These are phyloP conservation scores for Apiospora marii DNA, from an alignment of 2,329 filamentous ascomycete species.

Conservation along the genomic window DNA sequence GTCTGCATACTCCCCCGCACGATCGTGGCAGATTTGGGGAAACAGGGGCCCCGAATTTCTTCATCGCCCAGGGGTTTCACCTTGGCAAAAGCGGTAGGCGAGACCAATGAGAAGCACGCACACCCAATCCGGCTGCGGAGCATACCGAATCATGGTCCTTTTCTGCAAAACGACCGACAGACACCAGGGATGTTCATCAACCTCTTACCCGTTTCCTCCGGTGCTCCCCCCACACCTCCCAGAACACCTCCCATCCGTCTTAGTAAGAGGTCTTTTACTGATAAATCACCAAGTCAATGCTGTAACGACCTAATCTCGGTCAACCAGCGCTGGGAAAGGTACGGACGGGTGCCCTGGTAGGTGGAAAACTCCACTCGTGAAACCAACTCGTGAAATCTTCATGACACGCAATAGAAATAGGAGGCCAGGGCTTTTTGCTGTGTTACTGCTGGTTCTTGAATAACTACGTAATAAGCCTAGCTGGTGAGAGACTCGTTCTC, in stretches of 20 bases:
- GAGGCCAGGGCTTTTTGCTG: not conserved
- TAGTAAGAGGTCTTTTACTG: not conserved
- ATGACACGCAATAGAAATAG: not conserved
- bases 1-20: not conserved
- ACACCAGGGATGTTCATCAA: not conserved
- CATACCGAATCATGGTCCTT: not conserved
- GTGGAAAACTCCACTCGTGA: not conserved
- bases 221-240: not conserved
- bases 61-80: not conserved
- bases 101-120: not conserved
- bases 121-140: conserved; percentile 8
- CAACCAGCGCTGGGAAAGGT: not conserved
- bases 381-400: not conserved
- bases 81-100: not conserved
- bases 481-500: not conserved
- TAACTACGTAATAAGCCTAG: not conserved
- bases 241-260: not conserved
- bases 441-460: not conserved
- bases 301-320: not conserved
- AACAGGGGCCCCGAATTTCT: not conserved
- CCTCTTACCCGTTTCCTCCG: not conserved
- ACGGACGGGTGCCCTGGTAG: not conserved
- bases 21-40: conserved; percentile 2
- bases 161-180: not conserved
- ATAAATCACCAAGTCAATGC: not conserved